Base-by-base conservation (phyloP, 768 basidiomycete genomes). In the Serendipita sp. region DNA sequence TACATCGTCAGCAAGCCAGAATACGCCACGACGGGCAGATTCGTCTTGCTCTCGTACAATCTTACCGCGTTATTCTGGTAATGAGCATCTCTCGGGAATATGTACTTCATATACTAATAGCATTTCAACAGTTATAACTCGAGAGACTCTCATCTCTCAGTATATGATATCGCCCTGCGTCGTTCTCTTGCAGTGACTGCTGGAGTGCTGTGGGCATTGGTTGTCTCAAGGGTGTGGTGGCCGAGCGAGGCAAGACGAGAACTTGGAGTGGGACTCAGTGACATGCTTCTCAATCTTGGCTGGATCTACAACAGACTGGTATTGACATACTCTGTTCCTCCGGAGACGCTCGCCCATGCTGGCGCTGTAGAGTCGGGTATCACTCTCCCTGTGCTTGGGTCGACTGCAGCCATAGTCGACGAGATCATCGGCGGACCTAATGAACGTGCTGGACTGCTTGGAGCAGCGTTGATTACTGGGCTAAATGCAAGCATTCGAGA, bases 271-370 rank as follows among this genome's bases (percentile, higher is more conserved):
- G 85, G 83, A 0, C 77, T 98, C 3, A 86, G 90, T 75, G 93
- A 98, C 91, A 93, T 95, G 71, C 94, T 90, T 68, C 73, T 96
- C 64, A 92, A 97, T 68, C 81, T 94, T 2, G 92, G 93, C 2
- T 96, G 93, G 85, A 77, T 98, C 45, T 99, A 97, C 72, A 93
- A 90, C 0, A 87, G 87, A 14, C 75, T 99, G 33, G 93, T 96
- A 7, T 84, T 85, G 26, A 84, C 88, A 30, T 94, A 96, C 69
- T 90, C 89, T 11, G 86, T 82, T 67, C 75, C 82, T 24, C 80
- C 82, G 11, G 81, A 80, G 63, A 74, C 76, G 42, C 65, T 64
- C 9, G 24, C 53, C n/a, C 53, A 58, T 9, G 20, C 33, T 13
- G 53, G 5, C 4, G 33, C 17, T 34, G 17, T 11, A 9, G 26